Conservation (phyloP, 805 yeast genomes). For the Saccharomycopsis fibuligera region DNA sequence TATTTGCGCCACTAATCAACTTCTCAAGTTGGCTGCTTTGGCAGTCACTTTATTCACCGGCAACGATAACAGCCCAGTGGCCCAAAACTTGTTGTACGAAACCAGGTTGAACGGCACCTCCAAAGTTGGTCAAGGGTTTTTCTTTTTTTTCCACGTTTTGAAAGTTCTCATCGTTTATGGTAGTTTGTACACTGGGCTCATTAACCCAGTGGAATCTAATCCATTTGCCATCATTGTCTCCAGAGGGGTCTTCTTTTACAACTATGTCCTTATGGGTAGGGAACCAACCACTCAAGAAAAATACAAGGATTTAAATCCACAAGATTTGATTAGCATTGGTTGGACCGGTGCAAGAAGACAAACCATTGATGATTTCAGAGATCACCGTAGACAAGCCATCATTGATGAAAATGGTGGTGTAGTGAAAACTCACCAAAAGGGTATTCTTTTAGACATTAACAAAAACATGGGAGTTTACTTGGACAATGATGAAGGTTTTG, state of each 20-base stretch:
- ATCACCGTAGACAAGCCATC: constrained; percentile 55
- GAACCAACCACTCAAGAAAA: constrained; percentile 27
- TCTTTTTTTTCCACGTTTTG: constrained; percentile 65
- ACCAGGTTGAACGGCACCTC: constrained; percentile 35
- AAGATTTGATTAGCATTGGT: constrained; percentile 57
- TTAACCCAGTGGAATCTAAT: constrained; percentile 65
- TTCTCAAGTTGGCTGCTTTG: constrained; percentile 30
- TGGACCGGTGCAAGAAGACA: constrained; percentile 93
- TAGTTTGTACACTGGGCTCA: constrained; percentile 59
- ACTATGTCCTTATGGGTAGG: background rate
- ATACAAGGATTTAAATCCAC: constrained; percentile 29
- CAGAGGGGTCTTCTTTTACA: constrained; percentile 23
- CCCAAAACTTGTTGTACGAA: constrained; percentile 45
- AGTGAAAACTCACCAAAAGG: constrained; percentile 68
- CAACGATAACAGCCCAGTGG: constrained; percentile 35
- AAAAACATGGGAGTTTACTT: constrained; percentile 54
- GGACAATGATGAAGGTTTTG: constrained; percentile 79
- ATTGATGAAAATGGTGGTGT: constrained; percentile 68
- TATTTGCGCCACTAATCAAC: constrained; percentile 62
- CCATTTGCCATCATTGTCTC: constrained; percentile 25
- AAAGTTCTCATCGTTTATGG: constrained; percentile 54
- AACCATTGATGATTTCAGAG: constrained; percentile 62
- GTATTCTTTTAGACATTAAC: constrained; percentile 53
- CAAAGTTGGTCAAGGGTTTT: constrained; percentile 50
- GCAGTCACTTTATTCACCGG: constrained; percentile 28